phyloP scores from a whole-genome alignment of 164 flowering plant genomes.

The Aristolochia californica region DNA sequence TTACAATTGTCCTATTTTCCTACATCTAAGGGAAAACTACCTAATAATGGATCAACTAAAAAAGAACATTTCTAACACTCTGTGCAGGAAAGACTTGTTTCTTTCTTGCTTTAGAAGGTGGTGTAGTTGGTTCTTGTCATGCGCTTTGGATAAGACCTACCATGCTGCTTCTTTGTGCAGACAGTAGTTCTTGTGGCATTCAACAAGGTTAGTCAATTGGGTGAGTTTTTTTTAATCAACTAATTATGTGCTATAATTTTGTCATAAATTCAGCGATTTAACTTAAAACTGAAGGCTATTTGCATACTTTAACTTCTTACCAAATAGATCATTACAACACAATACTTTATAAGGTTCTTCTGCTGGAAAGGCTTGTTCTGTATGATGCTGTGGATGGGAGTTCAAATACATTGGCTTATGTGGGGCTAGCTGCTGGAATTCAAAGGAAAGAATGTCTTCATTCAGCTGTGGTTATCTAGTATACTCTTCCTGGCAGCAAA shows the following conservation, averaged over 20 bases:
- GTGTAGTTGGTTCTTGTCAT: constrained; percentile 63
- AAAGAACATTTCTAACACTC: too few relatives aligned
- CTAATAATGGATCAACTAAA: too few relatives aligned
- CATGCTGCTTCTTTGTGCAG: constrained; percentile 76
- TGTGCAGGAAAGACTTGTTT: constrained; percentile 59
- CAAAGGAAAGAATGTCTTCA: constrained; percentile 70
- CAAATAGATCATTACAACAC: constrained; percentile 84
- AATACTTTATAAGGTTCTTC: constrained; percentile 96
- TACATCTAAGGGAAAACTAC: too few relatives aligned
- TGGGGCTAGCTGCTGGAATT: constrained; percentile 95
- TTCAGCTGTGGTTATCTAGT: constrained; percentile 78
- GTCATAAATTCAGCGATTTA: not conserved
- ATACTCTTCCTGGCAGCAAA: constrained; percentile 77
- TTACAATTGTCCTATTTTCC: too few relatives aligned
- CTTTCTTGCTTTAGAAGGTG: constrained; percentile 77
- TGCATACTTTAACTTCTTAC: not conserved
- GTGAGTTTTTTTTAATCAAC: too few relatives aligned
- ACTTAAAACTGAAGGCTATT: not conserved
- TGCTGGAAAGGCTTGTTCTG: constrained; percentile 64
- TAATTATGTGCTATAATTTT: too few relatives aligned
- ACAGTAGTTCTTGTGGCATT: constrained; percentile 93
- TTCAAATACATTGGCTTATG: constrained; percentile 83
- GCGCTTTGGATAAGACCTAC: constrained; percentile 64
- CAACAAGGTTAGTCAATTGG: too few relatives aligned
- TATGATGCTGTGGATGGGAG: too few relatives aligned